Conservation (phyloP, 2,329 filamentous ascomycete species). For the Thielaviopsis populi region DNA sequence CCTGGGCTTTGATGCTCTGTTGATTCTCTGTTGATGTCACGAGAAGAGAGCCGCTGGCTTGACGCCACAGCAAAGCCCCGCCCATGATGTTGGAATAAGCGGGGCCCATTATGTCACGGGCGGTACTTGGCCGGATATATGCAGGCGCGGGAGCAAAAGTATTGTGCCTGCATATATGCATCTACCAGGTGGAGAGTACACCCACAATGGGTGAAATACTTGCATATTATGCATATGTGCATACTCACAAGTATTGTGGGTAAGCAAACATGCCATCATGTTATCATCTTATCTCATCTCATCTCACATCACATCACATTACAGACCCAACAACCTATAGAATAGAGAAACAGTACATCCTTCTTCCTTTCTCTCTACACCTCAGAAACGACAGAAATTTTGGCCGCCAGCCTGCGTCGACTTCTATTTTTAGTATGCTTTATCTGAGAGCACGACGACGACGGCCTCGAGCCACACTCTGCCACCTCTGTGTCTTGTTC, state of each 20-base stretch:
- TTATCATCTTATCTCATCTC: no score
- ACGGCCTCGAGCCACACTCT: neutral
- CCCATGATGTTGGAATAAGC: neutral
- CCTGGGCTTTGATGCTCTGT: no score
- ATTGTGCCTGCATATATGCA: conserved; percentile 6
- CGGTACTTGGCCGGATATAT: neutral
- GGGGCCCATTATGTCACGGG: neutral
- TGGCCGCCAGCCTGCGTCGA: neutral
- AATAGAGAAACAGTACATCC: neutral
- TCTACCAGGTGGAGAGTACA: neutral
- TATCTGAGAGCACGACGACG: neutral
- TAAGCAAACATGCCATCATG: conserved; percentile 1
- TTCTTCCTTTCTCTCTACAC: neutral
- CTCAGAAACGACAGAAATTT: neutral
- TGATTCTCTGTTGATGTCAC: no score
- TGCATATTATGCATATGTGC: neutral
- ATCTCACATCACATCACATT: neutral
- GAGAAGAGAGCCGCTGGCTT: no score
- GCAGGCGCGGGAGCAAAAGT: neutral
- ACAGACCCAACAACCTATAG: neutral
- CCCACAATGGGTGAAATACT: neutral
- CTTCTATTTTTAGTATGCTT: neutral
- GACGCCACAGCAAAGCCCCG: no score
- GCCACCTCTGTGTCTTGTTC: neutral
- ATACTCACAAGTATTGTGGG: no score